Base-by-base conservation (phyloP, 345 rosid species). In the Mercurialis annua region DNA sequence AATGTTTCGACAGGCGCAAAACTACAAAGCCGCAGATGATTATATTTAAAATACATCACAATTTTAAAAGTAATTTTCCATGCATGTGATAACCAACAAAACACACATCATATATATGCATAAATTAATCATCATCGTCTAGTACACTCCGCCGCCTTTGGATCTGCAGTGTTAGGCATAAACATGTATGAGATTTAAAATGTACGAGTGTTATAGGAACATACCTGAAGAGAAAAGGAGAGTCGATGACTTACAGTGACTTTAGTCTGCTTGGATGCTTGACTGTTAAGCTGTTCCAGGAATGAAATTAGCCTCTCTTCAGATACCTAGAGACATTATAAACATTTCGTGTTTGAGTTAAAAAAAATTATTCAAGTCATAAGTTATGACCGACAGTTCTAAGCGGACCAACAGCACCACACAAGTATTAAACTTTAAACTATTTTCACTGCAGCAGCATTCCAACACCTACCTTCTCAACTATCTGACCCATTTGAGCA, bases 401-500 rank as follows among this genome's bases (percentile, higher is more conserved):
- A 34, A 4, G 24, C 24, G 36, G 33, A 24, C 31, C 34, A 58
- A 20, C 20, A 16, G 34, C 51, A 54, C 34, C 63, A 52, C 20
- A 27, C 43, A 44, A 9, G n/a, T 12, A 58, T 26, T 56, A 50
- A 9, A 16, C 34, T 38, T 27, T 30, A 44, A 53, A 24, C 43
- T 10, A 65, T 24, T 34, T 44, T 9, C 33, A 59, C 65, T 50
- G 53, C 60, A 38, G 26, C 12, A 42, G 55, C 40, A 15, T 59
- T 68, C 43, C 31, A 53, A 2, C 43, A 43, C 30, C 60, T 77
- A 86, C 98, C 96, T 93, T 93, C 76, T 93, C 97, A 70, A 57
- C 94, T 14, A 93, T 87, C 83, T 93, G 98, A 67, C 97, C 97
- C 88, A 71, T 86, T 69, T 90, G 94, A 68, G 97, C 91, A 77